Percentiles rank a stretch among this genome's conserved stretches.
Evolutionary conservation across 78 protist species (phyloP).

Genomic region (Speleostelium caveatum): DNA sequence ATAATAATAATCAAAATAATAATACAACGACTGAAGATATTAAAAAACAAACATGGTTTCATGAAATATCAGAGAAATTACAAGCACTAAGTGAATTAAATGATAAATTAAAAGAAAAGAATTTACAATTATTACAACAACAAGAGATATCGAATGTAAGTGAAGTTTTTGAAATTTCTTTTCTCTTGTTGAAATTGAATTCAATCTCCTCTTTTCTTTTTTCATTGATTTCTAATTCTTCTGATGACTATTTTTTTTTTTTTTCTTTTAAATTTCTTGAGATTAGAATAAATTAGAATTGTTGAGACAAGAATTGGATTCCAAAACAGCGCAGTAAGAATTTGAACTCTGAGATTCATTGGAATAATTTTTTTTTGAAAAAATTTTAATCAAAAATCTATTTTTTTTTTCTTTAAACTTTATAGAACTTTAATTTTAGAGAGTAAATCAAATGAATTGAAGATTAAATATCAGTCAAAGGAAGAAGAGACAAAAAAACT

Average conservation of each 20-base stretch:
- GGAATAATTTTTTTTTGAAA: not conserved
- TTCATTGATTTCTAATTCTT: no score
- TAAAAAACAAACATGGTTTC: slow-evolving; percentile 35
- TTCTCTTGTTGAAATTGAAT: not conserved
- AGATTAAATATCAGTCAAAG: not conserved
- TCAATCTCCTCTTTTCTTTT: not conserved
- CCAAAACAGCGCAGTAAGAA: slow-evolving; percentile 28
- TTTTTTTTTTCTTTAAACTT: no score
- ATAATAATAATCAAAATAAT: not conserved
- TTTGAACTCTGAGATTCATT: no score
- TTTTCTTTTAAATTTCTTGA: not conserved
- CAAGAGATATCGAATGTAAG: slow-evolving; percentile 32
- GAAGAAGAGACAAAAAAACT: slow-evolving; percentile 45
- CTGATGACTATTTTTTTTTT: not conserved
- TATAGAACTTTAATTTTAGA: slow-evolving; percentile 1
- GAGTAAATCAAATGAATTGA: slow-evolving; percentile 6
- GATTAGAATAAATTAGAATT: slow-evolving; percentile 25
- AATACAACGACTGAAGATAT: not conserved
- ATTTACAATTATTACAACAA: slow-evolving; percentile 56
- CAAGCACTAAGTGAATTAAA: slow-evolving; percentile 8
- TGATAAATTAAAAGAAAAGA: slow-evolving; percentile 52
- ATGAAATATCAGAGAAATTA: slow-evolving; percentile 54
- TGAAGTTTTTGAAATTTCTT: not conserved
- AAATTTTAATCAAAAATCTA: not conserved
- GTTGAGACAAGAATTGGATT: slow-evolving; percentile 37